A percentile compares a stretch with the other conserved stretches of the same genome.
Conservation (phyloP, 306 rosid species). For the Vigna mungo region DNA sequence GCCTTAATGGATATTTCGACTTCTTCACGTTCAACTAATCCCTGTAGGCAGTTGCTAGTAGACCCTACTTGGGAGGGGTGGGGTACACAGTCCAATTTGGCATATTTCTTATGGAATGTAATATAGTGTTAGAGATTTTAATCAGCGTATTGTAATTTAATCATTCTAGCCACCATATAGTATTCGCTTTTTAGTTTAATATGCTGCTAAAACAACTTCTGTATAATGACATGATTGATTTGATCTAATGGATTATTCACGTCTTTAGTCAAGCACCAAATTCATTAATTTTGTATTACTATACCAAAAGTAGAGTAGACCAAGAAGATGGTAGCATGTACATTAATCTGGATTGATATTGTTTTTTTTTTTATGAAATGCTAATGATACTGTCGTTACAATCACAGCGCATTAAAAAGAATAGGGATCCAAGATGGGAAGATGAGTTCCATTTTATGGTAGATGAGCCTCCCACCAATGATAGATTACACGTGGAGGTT, state of each 20-base stretch:
- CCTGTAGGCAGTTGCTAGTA: neutral
- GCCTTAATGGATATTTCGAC: neutral
- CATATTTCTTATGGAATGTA: conserved; percentile 4
- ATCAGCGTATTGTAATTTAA: neutral
- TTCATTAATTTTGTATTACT: neutral
- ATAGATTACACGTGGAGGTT: conserved; percentile 77
- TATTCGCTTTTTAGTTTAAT: neutral
- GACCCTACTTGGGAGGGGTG: neutral
- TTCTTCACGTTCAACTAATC: conserved; percentile 26
- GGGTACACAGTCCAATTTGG: conserved; percentile 13
- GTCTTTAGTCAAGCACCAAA: conserved; percentile 1
- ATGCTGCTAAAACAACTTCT: conserved; percentile 6
- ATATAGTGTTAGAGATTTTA: neutral
- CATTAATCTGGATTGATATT: conserved; percentile 20
- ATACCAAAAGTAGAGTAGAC: neutral
- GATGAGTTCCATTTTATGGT: conserved; percentile 74
- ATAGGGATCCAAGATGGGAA: conserved; percentile 96
- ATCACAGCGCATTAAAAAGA: conserved; percentile 76
- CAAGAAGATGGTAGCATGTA: neutral
- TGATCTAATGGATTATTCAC: conserved; percentile 11
- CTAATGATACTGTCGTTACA: conserved; percentile 33
- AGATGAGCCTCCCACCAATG: conserved; percentile 83
- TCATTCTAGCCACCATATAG: neutral
- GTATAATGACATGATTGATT: conserved; percentile 1
- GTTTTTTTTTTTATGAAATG: conserved; percentile 16